Conservation (phyloP, 73 alveolate genomes). For the Stentor coeruleus region DNA sequence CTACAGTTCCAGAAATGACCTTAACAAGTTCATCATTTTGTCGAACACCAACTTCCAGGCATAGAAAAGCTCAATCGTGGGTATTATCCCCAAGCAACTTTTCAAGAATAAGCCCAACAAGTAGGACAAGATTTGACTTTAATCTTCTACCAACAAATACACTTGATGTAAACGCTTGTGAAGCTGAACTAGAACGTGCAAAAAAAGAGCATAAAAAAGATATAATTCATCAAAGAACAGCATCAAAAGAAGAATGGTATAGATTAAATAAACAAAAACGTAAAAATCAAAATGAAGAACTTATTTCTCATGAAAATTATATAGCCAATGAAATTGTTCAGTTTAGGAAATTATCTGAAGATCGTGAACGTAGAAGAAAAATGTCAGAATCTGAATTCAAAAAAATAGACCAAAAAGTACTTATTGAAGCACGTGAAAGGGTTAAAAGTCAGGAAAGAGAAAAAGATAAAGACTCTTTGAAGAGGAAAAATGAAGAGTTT, state of each 20-base stretch:
- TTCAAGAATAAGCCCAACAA: not conserved
- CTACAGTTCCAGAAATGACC: conserved; percentile 10
- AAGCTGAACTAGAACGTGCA: not conserved
- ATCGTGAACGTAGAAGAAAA: not conserved
- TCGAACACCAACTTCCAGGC: not conserved
- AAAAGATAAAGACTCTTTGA: not conserved
- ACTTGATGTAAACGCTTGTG: not conserved
- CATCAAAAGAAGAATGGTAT: not conserved
- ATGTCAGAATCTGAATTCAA: not conserved
- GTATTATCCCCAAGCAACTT: not conserved
- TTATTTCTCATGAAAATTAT: not conserved
- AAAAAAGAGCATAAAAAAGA: not conserved
- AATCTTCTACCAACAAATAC: not conserved
- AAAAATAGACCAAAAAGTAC: not conserved
- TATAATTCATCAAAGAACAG: not conserved
- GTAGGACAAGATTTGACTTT: not conserved
- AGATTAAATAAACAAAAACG: not conserved
- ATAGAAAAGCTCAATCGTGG: not conserved
- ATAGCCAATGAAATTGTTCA: not conserved
- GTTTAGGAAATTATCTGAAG: not conserved
- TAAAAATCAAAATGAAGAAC: not conserved
- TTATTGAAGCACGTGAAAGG: not conserved
- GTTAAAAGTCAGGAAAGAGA: not conserved
- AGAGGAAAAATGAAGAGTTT: not conserved
- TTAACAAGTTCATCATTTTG: not conserved